Evolutionary conservation across 441 rosid genomes (phyloP), one percentile per base, ranked within the genome.

Genomic region (Populus hybrid): DNA sequence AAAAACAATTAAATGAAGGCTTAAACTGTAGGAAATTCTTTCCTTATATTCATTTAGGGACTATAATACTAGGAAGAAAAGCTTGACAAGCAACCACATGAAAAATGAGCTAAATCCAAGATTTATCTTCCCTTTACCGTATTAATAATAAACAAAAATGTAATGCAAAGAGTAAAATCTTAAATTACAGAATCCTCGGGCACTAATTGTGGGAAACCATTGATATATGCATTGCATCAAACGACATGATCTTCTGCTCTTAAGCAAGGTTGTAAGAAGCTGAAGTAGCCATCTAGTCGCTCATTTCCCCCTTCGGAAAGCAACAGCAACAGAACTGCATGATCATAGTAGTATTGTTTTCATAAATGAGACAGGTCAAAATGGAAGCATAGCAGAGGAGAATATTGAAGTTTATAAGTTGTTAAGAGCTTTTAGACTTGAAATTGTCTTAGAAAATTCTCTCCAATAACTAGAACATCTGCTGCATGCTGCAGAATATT

Each of bases 271-370:
- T 76, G 78, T 63, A 18, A 50, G 64, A 50, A 53, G 74, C 26
- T 23, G 23, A 73, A 63, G 64, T 31, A 29, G 24, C 16, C 16
- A 66, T 5, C 53, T 1, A 2, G 8, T 33, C 53, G 35, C 40
- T 56, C 26, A 21, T 11, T 31, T 16, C 75, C 70, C 42, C 70
- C 42, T 56, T 26, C 2, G 71, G 65, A 71, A 64, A 71, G 29
- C 40, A 63, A 64, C 79, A 40, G 71, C 75, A 64, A 42, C 75
- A 71, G 6, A 64, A 64, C 79, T 77, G 79, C 75, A 75, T 1
- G 40, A 75, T 0, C 28, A 29, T 23, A 23, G 16, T 6, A 23
- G n/a, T 16, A 11, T 12, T 26, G 35, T 26, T 65, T 28, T 12
- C n/a, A 1, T 65, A 11, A 16, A 1, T 11, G 18, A 23, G 68